A percentile compares a stretch with the other conserved stretches of the same genome.
Conservation (phyloP, 345 rosid genomes). For the Jatropha curcas region DNA sequence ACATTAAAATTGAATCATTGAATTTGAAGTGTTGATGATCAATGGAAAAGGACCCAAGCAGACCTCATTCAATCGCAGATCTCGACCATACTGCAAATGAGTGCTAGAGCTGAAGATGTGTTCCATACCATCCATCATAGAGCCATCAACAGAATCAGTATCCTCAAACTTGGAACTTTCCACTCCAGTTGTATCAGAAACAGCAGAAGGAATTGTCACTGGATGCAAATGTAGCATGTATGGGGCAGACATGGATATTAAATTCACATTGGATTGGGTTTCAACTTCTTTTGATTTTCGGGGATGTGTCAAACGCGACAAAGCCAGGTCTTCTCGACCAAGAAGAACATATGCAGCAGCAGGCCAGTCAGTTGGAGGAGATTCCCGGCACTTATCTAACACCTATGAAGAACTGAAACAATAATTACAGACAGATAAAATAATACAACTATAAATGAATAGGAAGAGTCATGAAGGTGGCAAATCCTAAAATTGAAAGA, state of each 20-base stretch:
- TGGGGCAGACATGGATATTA: conserved; percentile 82
- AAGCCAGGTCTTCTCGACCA: conserved; percentile 93
- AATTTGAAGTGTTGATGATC: conserved; percentile 3
- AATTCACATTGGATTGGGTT: conserved; percentile 52
- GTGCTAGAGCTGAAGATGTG: conserved; percentile 86
- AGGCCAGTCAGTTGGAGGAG: conserved; percentile 96
- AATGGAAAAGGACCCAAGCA: conserved; percentile 7
- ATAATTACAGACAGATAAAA: neutral
- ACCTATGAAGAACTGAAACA: conserved; percentile 53
- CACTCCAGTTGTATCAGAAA: conserved; percentile 61
- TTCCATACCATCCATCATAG: conserved; percentile 94
- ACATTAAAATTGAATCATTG: conserved; percentile 8
- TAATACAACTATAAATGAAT: neutral
- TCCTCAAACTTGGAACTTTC: conserved; percentile 79
- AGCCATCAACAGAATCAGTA: conserved; percentile 69
- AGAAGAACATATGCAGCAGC: conserved; percentile 89
- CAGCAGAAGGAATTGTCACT: conserved; percentile 77
- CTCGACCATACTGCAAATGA: conserved; percentile 86
- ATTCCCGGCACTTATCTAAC: conserved; percentile 84
- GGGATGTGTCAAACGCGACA: conserved; percentile 49
- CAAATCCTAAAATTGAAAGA: neutral
- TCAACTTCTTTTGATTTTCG: conserved; percentile 59
- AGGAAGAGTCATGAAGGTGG: neutral
- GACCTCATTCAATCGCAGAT: conserved; percentile 96
- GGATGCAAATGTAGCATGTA: conserved; percentile 96